phyloP scores from a whole-genome alignment of 805 yeast species.

The Yamadazyma olivae region DNA sequence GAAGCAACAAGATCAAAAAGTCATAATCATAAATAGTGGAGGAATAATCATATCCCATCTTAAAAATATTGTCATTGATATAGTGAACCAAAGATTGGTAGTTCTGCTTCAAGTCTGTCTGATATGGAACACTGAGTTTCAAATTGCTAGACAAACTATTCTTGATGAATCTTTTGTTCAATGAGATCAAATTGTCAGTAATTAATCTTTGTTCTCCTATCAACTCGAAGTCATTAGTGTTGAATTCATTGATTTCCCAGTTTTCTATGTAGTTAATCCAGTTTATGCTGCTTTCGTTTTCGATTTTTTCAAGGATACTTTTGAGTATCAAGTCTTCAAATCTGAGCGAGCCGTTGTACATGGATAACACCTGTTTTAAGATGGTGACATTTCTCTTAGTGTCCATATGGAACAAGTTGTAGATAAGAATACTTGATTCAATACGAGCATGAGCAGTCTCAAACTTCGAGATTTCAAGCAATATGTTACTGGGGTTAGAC shows the following conservation, averaged over 20 bases:
- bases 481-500: conserved; percentile 44
- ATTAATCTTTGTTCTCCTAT: conserved; percentile 45
- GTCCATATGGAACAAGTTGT: conserved; percentile 48
- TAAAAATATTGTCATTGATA: conserved; percentile 14
- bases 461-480: conserved; percentile 23
- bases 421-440: conserved; percentile 45
- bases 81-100: conserved; percentile 6
- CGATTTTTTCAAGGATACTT: conserved; percentile 53
- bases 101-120: not conserved
- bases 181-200: conserved; percentile 46
- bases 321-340: conserved; percentile 64
- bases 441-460: conserved; percentile 27
- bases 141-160: conserved; percentile 20
- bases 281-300: conserved; percentile 46
- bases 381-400: conserved; percentile 37
- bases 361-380: conserved; percentile 23
- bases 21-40: conserved; percentile 60
- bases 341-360: conserved; percentile 62
- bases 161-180: conserved; percentile 47
- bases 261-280: conserved; percentile 64
- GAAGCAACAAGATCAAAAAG: conserved; percentile 57
- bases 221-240: conserved; percentile 42
- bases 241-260: conserved; percentile 61
- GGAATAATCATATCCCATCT: conserved; percentile 18
- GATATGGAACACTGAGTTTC: conserved; percentile 5